phyloP scores from a whole-genome alignment of 1,284 basidiomycete genomes.

The Volvariella surrecta region DNA sequence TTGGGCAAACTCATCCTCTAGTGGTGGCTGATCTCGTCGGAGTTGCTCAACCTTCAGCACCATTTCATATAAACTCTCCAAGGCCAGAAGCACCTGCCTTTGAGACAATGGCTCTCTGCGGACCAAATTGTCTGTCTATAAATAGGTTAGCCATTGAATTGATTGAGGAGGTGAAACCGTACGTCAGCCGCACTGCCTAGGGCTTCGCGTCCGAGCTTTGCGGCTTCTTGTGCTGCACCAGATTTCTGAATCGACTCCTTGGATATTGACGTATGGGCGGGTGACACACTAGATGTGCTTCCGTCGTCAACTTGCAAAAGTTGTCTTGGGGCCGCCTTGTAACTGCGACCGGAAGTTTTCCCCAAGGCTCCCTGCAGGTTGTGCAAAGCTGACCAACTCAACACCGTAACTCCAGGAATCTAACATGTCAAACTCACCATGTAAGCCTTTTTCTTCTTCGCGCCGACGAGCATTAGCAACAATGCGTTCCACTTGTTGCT shows the following conservation, averaged over 20 bases:
- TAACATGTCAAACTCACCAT: constrained; percentile 37
- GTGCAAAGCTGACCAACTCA: constrained; percentile 48
- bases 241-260: constrained; percentile 37
- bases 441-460: constrained; percentile 71
- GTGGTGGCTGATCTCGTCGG: constrained; percentile 66
- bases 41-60: constrained; percentile 85
- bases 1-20: constrained; percentile 48
- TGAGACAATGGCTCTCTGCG: constrained; percentile 68
- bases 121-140: constrained; percentile 45
- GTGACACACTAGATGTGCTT: constrained; percentile 44
- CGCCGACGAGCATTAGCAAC: constrained; percentile 87
- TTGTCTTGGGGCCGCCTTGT: constrained; percentile 93
- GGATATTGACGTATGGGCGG: constrained; percentile 48
- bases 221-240: constrained; percentile 60
- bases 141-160: not conserved
- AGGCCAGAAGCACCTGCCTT: constrained; percentile 69
- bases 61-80: constrained; percentile 85
- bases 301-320: constrained; percentile 78
- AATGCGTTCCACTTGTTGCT: constrained; percentile 94
- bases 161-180: constrained; percentile 13
- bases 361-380: constrained; percentile 95
- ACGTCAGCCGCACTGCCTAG: constrained; percentile 49
- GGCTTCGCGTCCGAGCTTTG: constrained; percentile 62
- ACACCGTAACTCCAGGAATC: not conserved
- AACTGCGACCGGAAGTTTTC: constrained; percentile 84